Evolutionary conservation across 202 grass and related monocot genomes (phyloP), one percentile per base, ranked within the genome.

Genomic region (Eragrostis tef): DNA sequence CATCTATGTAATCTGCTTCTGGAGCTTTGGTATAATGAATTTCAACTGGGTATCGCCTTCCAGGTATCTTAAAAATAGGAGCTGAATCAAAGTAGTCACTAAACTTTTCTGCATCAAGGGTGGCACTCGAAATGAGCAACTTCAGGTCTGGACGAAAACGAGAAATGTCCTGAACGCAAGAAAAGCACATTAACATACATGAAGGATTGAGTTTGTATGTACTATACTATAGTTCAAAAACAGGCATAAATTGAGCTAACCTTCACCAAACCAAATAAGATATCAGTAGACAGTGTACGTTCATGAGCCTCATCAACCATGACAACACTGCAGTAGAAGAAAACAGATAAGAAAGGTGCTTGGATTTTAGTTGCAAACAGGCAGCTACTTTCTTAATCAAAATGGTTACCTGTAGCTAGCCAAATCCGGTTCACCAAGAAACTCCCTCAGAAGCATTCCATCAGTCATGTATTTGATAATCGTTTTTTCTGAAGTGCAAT

Each of bases 251-350:
- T 48, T 12, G 64, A 56, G 70, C 70, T 76, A 75, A 98, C 94
- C 88, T 94, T 98, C 44, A 98, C 90, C 75, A 98, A 87, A 66
- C 92, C 94, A 88, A 98, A 93, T 88, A 98, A 80, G 57, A 98
- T 94, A 81, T 98, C 94, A 51, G 92, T 98, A 51, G 95, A 98
- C 43, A 94, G 70, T 34, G 95, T 94, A 43, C 95, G 85, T 86
- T 98, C 95, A 77, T 98, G 95, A 63, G 95, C 95, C 78, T 94
- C 92, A 75, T 98, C 95, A 75, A 94, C 92, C 90, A 98, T 98
- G n/a, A 98, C 88, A 86, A 98, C 90, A 84, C 91, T 94, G 27
- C 36, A 59, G 71, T 79, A 70, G 9, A 82, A 89, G 79, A 54
- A 51, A 82, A 74, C 15, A 81, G 21, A 76, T 82, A 84, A 84